Evolutionary conservation across 208 protist genomes (phyloP), one percentile per base, ranked within the genome.

Genomic region (Trypanosoma conorhini): DNA sequence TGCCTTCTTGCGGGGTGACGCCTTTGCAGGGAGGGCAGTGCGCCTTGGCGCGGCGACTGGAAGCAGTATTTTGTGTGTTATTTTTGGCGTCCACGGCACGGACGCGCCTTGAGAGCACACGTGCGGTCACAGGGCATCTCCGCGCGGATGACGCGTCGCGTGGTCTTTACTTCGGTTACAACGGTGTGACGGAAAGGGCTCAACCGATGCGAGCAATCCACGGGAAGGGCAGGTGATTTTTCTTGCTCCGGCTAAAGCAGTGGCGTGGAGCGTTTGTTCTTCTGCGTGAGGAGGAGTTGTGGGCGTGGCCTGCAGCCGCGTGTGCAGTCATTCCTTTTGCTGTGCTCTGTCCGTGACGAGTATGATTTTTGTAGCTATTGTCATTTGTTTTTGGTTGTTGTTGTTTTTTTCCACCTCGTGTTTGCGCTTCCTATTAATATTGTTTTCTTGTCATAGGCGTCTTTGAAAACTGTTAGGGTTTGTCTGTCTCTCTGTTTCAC

Each of bases 191-290:
- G 33, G 33, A 38, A 38, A 7, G 33, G 33, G 33, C 33, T 38
- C 33, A 38, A 38, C 33, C 7, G n/a, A n/a, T n/a, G n/a, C n/a
- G n/a, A n/a, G n/a, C n/a, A n/a, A n/a, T n/a, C n/a, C n/a, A n/a
- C 3, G 1, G 42, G 42, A 46, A 10, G 9, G 9, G 9, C 42
- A 46, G 15, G 17, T 21, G 17, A 3, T 1, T 19, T 46, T 46
- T 46, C 17, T 3, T 46, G 33, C 22, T 44, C 10, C 4, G 5
- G n/a, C 46, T 13, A 24, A n/a, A 21, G 48, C 22, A 19, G 48
- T 26, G 12, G n/a, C n/a, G n/a, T 65, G 26, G n/a, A n/a, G 24
- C 38, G 19, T 65, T 65, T 65, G 3, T 33, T 62, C 21, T 62
- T 62, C 26, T 42, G 1, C 21, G 42, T 10, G 42, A 2, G 5